Evolutionary conservation across 176 grass and related monocot genomes (phyloP).

Genomic region (Oryza australiensis): DNA sequence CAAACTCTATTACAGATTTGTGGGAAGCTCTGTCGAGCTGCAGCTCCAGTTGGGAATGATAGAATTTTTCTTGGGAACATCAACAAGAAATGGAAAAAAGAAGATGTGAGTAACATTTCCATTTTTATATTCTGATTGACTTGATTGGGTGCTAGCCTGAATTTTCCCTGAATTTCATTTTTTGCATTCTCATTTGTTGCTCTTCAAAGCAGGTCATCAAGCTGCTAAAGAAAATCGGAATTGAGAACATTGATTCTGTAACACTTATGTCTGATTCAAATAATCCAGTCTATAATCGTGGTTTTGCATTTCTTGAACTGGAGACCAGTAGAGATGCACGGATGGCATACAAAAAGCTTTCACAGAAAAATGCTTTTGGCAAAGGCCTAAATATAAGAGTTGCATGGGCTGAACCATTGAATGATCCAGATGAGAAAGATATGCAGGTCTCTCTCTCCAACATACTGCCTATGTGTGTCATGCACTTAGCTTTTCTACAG

Average conservation of each 20-base stretch:
- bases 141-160: background rate
- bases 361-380: background rate
- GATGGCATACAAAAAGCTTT: background rate
- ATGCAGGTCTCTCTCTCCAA: background rate
- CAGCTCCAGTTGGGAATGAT: constrained; percentile 51
- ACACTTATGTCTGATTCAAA: background rate
- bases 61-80: constrained; percentile 71
- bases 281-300: background rate
- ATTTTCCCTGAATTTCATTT: background rate
- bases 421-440: background rate
- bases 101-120: constrained; percentile 59
- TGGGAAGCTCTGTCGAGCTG: constrained; percentile 57
- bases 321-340: background rate
- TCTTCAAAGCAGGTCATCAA: background rate
- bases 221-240: background rate
- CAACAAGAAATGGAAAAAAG: constrained; percentile 68
- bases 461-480: background rate
- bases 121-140: background rate
- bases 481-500: background rate
- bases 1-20: constrained; percentile 35
- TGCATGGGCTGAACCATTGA: background rate
- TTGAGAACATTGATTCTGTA: background rate
- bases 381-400: background rate
- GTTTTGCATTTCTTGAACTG: background rate
- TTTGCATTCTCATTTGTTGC: background rate